Conservation (phyloP, 23 red algal genomes). For the Gracilaria gracilis region DNA sequence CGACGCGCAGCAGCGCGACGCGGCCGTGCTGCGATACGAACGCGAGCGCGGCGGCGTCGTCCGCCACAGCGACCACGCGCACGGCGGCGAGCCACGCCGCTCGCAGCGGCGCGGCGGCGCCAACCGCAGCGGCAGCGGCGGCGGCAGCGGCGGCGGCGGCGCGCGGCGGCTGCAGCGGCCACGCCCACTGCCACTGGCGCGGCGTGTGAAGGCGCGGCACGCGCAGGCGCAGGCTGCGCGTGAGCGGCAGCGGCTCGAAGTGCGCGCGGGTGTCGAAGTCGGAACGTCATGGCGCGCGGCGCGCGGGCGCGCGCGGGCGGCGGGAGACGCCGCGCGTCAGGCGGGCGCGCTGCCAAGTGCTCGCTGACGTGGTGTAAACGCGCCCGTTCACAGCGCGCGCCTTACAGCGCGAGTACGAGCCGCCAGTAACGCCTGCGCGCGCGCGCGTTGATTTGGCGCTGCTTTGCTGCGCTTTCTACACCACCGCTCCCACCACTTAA, state of each 20-base stretch:
- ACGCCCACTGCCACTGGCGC: slow-evolving; percentile 68
- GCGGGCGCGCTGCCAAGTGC: neutral
- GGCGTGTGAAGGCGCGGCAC: slow-evolving; percentile 38
- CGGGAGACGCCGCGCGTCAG: neutral
- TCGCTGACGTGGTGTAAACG: slow-evolving; percentile 13
- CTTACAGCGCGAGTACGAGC: slow-evolving; percentile 20
- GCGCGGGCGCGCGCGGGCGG: neutral
- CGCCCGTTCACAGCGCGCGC: neutral
- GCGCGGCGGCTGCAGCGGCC: slow-evolving; percentile 47
- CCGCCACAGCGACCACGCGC: slow-evolving; percentile 43
- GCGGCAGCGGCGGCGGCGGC: neutral
- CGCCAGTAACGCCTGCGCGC: no score
- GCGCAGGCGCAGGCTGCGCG: slow-evolving; percentile 40
- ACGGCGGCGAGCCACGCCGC: slow-evolving; percentile 53
- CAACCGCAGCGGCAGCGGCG: neutral
- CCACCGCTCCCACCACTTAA: no score
- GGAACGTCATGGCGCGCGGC: slow-evolving; percentile 42
- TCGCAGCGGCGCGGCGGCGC: neutral
- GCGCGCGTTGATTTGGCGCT: no score
- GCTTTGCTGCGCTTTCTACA: no score
- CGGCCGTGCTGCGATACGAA: slow-evolving; percentile 56
- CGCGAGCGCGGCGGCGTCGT: slow-evolving; percentile 56
- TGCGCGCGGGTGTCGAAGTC: slow-evolving; percentile 61
- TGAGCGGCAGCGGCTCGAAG: slow-evolving; percentile 39
- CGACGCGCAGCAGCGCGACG: slow-evolving; percentile 56